Base-by-base conservation (phyloP, 108 stramenopile genomes). In the Skeletonema menzelii region DNA sequence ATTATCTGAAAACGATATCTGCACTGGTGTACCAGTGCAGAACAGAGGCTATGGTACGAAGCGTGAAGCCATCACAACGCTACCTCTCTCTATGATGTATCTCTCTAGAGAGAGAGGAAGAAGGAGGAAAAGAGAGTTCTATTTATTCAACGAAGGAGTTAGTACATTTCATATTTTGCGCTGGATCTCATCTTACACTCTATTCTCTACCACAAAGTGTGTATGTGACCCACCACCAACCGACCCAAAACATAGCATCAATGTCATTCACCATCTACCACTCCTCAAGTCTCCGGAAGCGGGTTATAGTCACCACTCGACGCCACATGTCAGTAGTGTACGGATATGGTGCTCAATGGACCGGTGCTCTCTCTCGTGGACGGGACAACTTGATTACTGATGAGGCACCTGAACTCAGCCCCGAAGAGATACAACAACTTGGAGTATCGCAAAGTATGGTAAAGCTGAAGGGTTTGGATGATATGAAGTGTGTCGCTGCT, bases 321-420 rank as follows among this genome's bases (percentile, higher is more conserved):
- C 76, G 86, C 19, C 7, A 30, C 24, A 74, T 90, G 65, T 88
- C 88, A 0, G 84, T 86, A 24, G 40, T 42, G 15, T 93, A 87
- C 64, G 88, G 86, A 37, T 80, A 90, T 26, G 92, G 92, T 5
- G 75, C 84, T 26, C 86, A 85, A 55, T 93, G 92, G 92, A 93
- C 92, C 22, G 92, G 92, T 27, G 89, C 92, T 4, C 63, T 93
- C 67, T 87, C 84, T 4, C 83, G 77, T 15, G 74, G 82, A 11
- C 19, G 56, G 1, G 44, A 56, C 15, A 38, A 69, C 17, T 49
- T 72, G 19, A 58, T 32, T 17, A 59, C 64, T 11, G 77, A 78
- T 22, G 68, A 71, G 55, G 70, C 70, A 14, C 59, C 70, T 15
- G 91, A 89, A 46, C 80, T 88, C 53, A 69, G 71, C 28, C 77